Evolutionary conservation across 106 monocot species (phyloP).

Genomic region (Allium cepa): DNA sequence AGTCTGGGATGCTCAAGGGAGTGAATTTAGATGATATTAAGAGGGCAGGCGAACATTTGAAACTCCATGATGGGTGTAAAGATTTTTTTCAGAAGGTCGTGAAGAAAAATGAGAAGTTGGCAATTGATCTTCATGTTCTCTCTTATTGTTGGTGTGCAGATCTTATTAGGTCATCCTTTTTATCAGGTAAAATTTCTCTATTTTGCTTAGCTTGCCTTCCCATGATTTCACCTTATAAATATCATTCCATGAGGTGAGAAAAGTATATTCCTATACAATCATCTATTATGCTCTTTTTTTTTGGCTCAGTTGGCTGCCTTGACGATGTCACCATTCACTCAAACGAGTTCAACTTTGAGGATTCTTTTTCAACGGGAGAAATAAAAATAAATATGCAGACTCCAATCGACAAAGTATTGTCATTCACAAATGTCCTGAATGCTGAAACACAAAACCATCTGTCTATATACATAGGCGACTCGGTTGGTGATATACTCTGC

Average conservation of each 20-base stretch:
- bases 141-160: constrained; percentile 99
- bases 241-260: no score
- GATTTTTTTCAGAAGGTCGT: constrained; percentile 62
- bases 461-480: constrained; percentile 85
- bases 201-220: neutral
- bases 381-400: constrained; percentile 64
- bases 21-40: constrained; percentile 76
- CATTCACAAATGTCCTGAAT: constrained; percentile 42
- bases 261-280: no score
- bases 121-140: constrained; percentile 60
- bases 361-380: constrained; percentile 64
- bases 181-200: constrained; percentile 44
- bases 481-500: constrained; percentile 82
- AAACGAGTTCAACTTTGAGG: constrained; percentile 70
- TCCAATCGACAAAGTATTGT: constrained; percentile 57
- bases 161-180: constrained; percentile 84
- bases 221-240: no score
- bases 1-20: constrained; percentile 74
- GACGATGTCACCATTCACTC: constrained; percentile 56
- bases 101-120: constrained; percentile 35
- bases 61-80: constrained; percentile 76
- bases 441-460: constrained; percentile 12
- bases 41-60: constrained; percentile 67
- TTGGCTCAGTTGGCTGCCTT: constrained; percentile 37
- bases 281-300: neutral